phyloP scores from a whole-genome alignment of 306 rosid genomes.

The Cucurbita pepo region DNA sequence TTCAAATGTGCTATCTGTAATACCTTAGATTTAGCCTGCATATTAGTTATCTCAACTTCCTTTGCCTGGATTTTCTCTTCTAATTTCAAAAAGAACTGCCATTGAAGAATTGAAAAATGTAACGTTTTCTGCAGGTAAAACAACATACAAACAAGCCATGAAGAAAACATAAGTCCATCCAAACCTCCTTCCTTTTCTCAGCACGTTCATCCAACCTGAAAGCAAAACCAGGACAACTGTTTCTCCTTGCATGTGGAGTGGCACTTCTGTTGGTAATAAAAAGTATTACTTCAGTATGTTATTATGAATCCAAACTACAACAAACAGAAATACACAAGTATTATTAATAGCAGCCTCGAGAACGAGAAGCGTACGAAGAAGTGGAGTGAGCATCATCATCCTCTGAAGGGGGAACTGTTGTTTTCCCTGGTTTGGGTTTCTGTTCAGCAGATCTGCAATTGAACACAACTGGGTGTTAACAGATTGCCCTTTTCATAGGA shows the following conservation, averaged over 20 bases:
- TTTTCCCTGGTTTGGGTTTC: conserved; percentile 23
- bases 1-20: not conserved
- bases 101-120: conserved; percentile 4
- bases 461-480: not conserved
- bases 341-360: not conserved
- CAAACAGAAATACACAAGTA: not conserved
- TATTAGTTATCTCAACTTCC: conserved; percentile 64
- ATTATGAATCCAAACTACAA: not conserved
- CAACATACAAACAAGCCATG: not conserved
- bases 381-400: conserved; percentile 65
- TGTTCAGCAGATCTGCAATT: conserved; percentile 43
- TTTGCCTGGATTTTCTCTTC: conserved; percentile 91
- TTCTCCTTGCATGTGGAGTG: conserved; percentile 28
- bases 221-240: conserved; percentile 51
- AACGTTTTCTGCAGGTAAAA: not conserved
- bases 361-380: conserved; percentile 54
- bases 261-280: conserved; percentile 30
- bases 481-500: not conserved
- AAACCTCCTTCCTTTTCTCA: conserved; percentile 89
- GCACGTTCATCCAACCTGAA: conserved; percentile 87
- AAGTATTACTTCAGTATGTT: not conserved
- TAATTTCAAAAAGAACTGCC: conserved; percentile 72
- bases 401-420: conserved; percentile 27
- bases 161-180: not conserved
- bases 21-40: conserved; percentile 85